A percentile compares a stretch with the other conserved stretches of the same genome.
phyloP scores from a whole-genome alignment of 2,329 filamentous ascomycete species.

The Exophiala bonariae region DNA sequence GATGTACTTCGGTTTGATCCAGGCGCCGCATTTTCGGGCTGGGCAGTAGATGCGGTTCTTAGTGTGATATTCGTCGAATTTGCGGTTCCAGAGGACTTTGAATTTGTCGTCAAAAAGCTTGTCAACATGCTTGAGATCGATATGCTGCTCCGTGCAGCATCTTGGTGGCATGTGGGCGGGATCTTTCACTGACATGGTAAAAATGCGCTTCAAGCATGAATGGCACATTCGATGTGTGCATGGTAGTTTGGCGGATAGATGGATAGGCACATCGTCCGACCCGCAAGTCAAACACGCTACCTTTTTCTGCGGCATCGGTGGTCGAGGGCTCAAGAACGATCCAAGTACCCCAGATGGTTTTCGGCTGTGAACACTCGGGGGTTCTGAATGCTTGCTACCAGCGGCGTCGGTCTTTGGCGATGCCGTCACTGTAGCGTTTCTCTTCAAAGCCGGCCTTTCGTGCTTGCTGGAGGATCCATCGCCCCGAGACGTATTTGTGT shows the following conservation, averaged over 20 bases:
- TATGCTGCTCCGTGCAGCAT: constrained; percentile 74
- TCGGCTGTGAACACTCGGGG: constrained; percentile 8
- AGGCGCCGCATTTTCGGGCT: constrained; percentile 69
- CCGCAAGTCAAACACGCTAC: constrained; percentile 73
- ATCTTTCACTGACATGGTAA: constrained; percentile 73
- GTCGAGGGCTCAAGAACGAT: constrained; percentile 15
- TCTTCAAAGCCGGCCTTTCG: constrained; percentile 15
- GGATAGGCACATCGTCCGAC: constrained; percentile 63
- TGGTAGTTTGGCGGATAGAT: constrained; percentile 67
- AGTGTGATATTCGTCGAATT: constrained; percentile 74
- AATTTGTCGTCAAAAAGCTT: constrained; percentile 71
- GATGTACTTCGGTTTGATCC: constrained; percentile 74
- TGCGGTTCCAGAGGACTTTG: constrained; percentile 78
- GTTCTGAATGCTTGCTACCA: constrained; percentile 4
- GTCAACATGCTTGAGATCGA: constrained; percentile 75
- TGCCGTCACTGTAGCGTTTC: constrained; percentile 17
- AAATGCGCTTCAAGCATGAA: constrained; percentile 70
- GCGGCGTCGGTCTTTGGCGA: constrained; percentile 10
- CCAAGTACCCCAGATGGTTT: constrained; percentile 15
- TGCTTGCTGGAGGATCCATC: constrained; percentile 5
- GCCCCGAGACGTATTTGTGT: neutral
- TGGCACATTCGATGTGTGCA: constrained; percentile 84
- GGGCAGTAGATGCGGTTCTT: constrained; percentile 79
- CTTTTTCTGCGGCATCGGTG: constrained; percentile 41
- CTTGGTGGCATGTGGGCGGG: constrained; percentile 80